Percentiles rank a stretch among this genome's conserved stretches.
Evolutionary conservation across 1,284 basidiomycete genomes (phyloP).

Genomic region (Cutaneotrichosporon sp.): DNA sequence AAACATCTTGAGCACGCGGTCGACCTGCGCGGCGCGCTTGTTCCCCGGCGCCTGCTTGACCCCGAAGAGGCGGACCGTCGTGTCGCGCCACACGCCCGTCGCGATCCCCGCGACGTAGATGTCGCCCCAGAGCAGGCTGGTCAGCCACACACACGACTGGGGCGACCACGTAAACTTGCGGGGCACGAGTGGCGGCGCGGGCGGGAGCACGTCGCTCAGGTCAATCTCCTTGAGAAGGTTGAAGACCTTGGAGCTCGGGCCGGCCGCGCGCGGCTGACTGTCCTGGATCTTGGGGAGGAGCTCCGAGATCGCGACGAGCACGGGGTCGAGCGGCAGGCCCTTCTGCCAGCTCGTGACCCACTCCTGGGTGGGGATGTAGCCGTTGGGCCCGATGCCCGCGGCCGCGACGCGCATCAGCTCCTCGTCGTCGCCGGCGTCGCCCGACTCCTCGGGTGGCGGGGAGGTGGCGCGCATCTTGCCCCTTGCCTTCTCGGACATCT

Average conservation of each 20-base stretch:
- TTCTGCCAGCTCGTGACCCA: constrained; percentile 67
- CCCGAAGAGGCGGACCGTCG: constrained; percentile 80
- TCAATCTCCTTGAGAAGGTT: constrained; percentile 62
- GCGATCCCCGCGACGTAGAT: constrained; percentile 85
- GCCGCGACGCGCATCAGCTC: constrained; percentile 66
- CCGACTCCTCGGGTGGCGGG: background rate
- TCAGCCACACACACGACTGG: constrained; percentile 83
- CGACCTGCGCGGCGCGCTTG: constrained; percentile 42
- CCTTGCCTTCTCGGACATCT: constrained; percentile 74
- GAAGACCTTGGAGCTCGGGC: constrained; percentile 59
- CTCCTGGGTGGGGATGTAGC: constrained; percentile 89
- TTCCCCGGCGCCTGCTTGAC: constrained; percentile 69
- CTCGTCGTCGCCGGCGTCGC: constrained; percentile 57
- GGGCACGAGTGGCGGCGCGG: constrained; percentile 64
- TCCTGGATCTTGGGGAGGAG: constrained; percentile 82
- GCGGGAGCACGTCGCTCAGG: constrained; percentile 74
- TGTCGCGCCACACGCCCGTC: constrained; percentile 77
- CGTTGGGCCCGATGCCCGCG: constrained; percentile 74
- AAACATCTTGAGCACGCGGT: constrained; percentile 49
- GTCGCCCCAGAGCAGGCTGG: constrained; percentile 88
- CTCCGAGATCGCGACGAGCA: constrained; percentile 81
- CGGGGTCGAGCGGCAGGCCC: constrained; percentile 70
- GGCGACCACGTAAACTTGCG: constrained; percentile 88
- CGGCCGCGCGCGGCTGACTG: constrained; percentile 60
- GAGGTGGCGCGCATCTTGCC: constrained; percentile 73